Percentiles rank a stretch among this genome's conserved stretches.
phyloP scores from a whole-genome alignment of 768 basidiomycete genomes.

The Calocybe indica region DNA sequence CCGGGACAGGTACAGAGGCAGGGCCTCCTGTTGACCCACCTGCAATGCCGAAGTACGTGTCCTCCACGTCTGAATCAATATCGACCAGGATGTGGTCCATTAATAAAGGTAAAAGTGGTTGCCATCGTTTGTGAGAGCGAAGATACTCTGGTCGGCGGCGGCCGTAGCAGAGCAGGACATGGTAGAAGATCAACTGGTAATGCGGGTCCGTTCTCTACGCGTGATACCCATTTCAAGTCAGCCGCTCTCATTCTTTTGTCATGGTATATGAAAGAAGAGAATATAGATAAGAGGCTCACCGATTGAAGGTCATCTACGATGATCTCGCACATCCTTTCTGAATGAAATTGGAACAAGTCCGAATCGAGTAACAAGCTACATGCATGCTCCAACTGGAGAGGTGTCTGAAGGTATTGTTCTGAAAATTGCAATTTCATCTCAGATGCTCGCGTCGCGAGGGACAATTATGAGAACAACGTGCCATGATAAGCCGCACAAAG shows the following conservation, averaged over 20 bases:
- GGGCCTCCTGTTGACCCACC: conserved; percentile 28
- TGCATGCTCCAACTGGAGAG: conserved; percentile 80
- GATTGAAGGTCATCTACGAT: conserved; percentile 62
- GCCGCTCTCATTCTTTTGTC: too few relatives aligned
- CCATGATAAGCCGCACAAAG: conserved; percentile 87
- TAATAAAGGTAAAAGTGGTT: conserved; percentile 69
- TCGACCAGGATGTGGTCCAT: conserved; percentile 85
- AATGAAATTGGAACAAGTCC: conserved; percentile 87
- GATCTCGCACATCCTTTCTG: conserved; percentile 85
- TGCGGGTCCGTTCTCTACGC: conserved; percentile 81
- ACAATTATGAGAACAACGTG: conserved; percentile 25
- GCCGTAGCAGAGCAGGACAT: conserved; percentile 72
- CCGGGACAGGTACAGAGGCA: conserved; percentile 52
- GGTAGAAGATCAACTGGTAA: conserved; percentile 71
- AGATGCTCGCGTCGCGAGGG: not conserved
- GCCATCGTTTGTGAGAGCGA: conserved; percentile 79
- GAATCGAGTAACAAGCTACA: conserved; percentile 72
- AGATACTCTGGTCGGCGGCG: conserved; percentile 64
- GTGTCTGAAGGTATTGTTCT: conserved; percentile 83
- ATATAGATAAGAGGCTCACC: conserved; percentile 35
- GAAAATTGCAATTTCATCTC: conserved; percentile 3
- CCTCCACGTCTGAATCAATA: conserved; percentile 71
- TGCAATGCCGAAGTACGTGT: conserved; percentile 43
- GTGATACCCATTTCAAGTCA: too few relatives aligned
- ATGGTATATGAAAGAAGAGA: conserved; percentile 3